These are phyloP conservation scores for Xerocomus nothofagi DNA, from an alignment of 1,284 basidiomycete genomes.

Conservation along the genomic window DNA sequence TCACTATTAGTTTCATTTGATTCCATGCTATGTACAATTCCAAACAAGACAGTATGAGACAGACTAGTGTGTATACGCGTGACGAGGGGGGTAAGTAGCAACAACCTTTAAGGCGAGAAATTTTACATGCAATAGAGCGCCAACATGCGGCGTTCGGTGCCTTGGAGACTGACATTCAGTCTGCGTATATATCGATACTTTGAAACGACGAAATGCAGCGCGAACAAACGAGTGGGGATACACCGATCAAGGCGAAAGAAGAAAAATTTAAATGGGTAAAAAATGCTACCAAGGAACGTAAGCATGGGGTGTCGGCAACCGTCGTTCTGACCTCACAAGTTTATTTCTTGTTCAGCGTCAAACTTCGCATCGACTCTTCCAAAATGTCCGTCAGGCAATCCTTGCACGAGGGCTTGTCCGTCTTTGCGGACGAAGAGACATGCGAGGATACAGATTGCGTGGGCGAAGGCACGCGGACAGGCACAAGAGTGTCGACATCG, in stretches of 20 bases:
- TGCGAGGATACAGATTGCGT: constrained; percentile 2
- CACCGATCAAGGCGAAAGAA: not conserved
- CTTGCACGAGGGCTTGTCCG: constrained; percentile 30
- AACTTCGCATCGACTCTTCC: constrained; percentile 63
- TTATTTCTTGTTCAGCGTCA: constrained; percentile 56
- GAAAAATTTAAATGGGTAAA: constrained; percentile 11
- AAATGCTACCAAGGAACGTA: not conserved
- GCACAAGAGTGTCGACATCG: constrained; percentile 52
- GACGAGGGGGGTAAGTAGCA: constrained; percentile 21
- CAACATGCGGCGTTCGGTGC: not conserved
- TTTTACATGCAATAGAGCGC: too few species aligned
- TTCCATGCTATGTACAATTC: constrained; percentile 20
- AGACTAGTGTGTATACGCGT: constrained; percentile 14
- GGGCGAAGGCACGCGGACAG: constrained; percentile 1
- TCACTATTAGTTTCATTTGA: constrained; percentile 10
- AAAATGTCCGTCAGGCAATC: constrained; percentile 42
- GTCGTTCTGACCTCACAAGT: not conserved
- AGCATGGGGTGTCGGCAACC: not conserved
- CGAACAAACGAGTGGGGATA: constrained; percentile 21
- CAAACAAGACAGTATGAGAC: constrained; percentile 16
- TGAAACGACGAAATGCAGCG: not conserved
- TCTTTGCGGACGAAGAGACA: constrained; percentile 13
- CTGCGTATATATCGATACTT: constrained; percentile 6
- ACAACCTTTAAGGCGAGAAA: not conserved
- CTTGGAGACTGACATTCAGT: constrained; percentile 11